phyloP scores from a whole-genome alignment of 441 rosid genomes.

The Aleurites moluccanus region DNA sequence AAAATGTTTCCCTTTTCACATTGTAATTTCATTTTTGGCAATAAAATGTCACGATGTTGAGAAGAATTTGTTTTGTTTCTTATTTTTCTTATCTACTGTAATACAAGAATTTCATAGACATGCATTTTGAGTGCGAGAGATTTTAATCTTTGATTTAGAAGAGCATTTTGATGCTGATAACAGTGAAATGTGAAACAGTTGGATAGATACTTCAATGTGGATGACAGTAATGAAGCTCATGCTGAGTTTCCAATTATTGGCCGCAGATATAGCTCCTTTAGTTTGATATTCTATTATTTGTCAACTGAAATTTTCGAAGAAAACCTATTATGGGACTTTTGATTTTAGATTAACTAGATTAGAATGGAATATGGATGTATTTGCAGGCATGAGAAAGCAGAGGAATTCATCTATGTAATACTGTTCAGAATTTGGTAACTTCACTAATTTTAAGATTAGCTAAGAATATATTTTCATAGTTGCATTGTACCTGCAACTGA shows the following conservation, averaged over 20 bases:
- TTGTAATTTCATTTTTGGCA: background rate
- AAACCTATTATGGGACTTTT: background rate
- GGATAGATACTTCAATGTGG: background rate
- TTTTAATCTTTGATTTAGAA: background rate
- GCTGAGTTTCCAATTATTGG: background rate
- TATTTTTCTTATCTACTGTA: background rate
- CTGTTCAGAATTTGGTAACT: background rate
- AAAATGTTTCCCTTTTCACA: background rate
- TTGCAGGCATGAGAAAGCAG: background rate
- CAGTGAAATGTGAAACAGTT: background rate
- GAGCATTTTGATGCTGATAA: background rate
- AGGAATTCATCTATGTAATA: background rate
- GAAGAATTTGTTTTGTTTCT: background rate
- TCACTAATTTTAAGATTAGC: background rate
- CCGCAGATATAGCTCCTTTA: no score
- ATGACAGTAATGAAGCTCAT: background rate
- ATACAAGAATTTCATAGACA: background rate
- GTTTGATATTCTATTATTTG: no score
- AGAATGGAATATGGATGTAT: background rate
- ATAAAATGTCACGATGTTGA: background rate
- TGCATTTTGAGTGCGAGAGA: background rate
- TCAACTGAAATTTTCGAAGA: no score
- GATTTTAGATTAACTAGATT: background rate
- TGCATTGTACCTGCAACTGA: slow-evolving; percentile 9
- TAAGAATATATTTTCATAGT: background rate